A percentile compares a stretch with the other conserved stretches of the same genome.
These are phyloP conservation scores for Russula sp. DNA, from an alignment of 768 basidiomycete genomes.

Conservation along the genomic window DNA sequence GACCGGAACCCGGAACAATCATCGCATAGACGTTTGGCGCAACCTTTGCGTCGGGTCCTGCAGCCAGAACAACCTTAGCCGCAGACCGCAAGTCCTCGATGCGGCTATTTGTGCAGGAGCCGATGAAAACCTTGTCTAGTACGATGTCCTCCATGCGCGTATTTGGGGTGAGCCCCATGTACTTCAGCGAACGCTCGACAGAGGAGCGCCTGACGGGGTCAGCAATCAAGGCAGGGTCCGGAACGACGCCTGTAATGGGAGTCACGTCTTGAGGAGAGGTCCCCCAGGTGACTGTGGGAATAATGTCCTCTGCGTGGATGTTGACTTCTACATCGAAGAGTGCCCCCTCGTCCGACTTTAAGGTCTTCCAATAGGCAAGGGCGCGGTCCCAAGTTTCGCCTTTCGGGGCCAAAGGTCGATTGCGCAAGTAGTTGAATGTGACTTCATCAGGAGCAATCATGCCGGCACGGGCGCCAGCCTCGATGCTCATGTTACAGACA, in stretches of 20 bases:
- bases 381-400: constrained; percentile 56
- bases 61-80: constrained; percentile 48
- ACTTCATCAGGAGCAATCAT: constrained; percentile 62
- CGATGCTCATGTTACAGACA: constrained; percentile 65
- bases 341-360: constrained; percentile 51
- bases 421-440: constrained; percentile 55
- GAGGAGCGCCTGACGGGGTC: constrained; percentile 42
- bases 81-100: constrained; percentile 62
- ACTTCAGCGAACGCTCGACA: constrained; percentile 48
- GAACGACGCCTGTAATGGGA: constrained; percentile 52
- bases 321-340: constrained; percentile 53
- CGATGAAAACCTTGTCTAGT: constrained; percentile 63
- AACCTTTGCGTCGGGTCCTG: constrained; percentile 46
- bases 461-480: constrained; percentile 58
- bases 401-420: constrained; percentile 53
- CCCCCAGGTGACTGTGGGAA: constrained; percentile 62
- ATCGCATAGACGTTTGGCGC: constrained; percentile 51
- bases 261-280: constrained; percentile 59
- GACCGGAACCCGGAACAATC: constrained; percentile 62
- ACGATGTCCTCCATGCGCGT: constrained; percentile 51
- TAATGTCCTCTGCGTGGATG: constrained; percentile 54
- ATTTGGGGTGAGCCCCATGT: constrained; percentile 55
- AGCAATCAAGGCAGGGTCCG: constrained; percentile 42
- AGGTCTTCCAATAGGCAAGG: constrained; percentile 52
- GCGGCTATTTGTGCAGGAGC: constrained; percentile 62